Base-by-base conservation (phyloP, 2,329 filamentous ascomycete species). In the Diaporthe sp. region DNA sequence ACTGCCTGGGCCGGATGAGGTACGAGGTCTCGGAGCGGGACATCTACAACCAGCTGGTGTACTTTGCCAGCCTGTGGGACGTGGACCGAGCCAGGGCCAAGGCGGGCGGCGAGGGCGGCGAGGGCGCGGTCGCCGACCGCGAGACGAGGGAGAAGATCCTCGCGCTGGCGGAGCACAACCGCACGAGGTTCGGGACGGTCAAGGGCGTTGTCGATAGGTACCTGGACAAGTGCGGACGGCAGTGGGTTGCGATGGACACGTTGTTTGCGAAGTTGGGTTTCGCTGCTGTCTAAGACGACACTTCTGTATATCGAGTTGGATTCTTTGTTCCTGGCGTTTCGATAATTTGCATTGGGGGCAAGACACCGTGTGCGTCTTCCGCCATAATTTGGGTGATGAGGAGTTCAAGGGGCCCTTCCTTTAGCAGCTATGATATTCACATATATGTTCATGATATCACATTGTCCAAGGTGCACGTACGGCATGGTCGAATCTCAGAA, bases 21-120 rank as follows among this genome's bases (percentile, higher is more conserved):
- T 98, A 96, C 82, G 95, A 97, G 85, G 93, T 94, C 80, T 89
- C 90, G 0, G 97, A 98, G 85, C 96, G 97, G 85, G 93, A 93
- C 80, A 89, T 98, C 75, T 98, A 98, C 86, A 98, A 97, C 83
- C 97, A 99, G 85, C 88, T 99, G 54, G 86, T 98, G 72, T 99
- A 98, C 85, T 94, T 96, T 82, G 90, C 93, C 40, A 89, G 89
- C 66, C 85, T 98, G 72, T 99, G 95, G 87, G 96, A 99, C 83
- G 93, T 97, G 4, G 96, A 98, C 76, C 95, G 94, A 84, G 93
- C 93, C 19, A 90, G 91, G 77, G 80, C 79, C 60, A 87, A 85
- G 76, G 89, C 86, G 28, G 84, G 82, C 60, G 86, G 84, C n/a
- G 85, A 85, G 10, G 82, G 76, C 8, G 75, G 78, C 22, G 79